phyloP scores from a whole-genome alignment of 345 rosid species.

The Euphorbia peplus region DNA sequence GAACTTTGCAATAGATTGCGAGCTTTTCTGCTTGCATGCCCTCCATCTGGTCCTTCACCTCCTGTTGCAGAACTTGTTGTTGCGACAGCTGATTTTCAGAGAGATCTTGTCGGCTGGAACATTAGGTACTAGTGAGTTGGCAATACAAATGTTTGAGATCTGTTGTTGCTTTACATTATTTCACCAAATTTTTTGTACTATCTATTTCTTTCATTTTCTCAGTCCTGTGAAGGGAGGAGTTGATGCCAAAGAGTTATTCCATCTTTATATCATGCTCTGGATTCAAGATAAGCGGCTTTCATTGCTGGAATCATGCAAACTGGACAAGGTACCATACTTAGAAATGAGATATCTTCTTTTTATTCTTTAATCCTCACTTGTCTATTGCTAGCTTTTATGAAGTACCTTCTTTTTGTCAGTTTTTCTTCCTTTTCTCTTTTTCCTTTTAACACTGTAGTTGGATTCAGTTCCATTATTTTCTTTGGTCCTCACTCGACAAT shows the following conservation, averaged over 20 bases:
- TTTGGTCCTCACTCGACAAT: background rate
- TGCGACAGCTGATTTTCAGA: conserved; percentile 94
- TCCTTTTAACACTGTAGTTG: background rate
- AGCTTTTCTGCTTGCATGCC: conserved; percentile 85
- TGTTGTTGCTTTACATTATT: conserved; percentile 13
- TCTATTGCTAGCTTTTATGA: background rate
- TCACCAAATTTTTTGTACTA: background rate
- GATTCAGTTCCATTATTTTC: conserved; percentile 4
- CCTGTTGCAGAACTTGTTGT: conserved; percentile 88
- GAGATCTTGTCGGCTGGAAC: conserved; percentile 83
- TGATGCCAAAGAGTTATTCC: conserved; percentile 92
- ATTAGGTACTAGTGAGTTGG: conserved; percentile 43
- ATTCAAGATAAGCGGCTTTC: conserved; percentile 90
- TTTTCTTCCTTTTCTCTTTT: background rate
- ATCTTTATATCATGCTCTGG: conserved; percentile 92
- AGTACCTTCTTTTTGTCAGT: background rate
- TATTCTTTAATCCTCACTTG: background rate
- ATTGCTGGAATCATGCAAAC: conserved; percentile 85
- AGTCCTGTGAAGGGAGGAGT: conserved; percentile 95
- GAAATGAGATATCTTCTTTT: background rate
- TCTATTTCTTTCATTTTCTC: conserved; percentile 19
- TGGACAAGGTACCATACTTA: conserved; percentile 67
- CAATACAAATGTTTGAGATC: conserved; percentile 2
- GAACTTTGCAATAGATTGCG: conserved; percentile 88
- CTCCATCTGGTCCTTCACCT: conserved; percentile 91